phyloP scores from a whole-genome alignment of 306 rosid genomes.

The Acacia acuminata region DNA sequence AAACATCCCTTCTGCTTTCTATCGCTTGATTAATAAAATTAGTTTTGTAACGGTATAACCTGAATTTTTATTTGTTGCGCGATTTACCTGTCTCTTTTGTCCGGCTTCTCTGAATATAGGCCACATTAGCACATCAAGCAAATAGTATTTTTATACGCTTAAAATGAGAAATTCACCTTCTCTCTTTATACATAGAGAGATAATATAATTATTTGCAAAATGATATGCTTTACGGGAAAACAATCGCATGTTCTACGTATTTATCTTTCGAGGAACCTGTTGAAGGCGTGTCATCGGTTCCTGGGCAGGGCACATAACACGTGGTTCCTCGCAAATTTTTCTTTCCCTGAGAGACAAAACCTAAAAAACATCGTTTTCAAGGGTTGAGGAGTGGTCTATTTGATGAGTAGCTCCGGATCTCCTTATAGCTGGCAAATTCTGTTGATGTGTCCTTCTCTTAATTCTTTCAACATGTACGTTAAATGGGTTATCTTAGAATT shows the following conservation, averaged over 20 bases:
- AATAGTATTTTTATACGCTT: neutral
- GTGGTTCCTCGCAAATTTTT: slow-evolving; percentile 37
- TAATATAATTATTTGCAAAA: neutral
- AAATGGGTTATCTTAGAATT: neutral
- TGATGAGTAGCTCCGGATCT: neutral
- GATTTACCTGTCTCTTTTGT: neutral
- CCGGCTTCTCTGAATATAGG: neutral
- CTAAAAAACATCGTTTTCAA: slow-evolving; percentile 30
- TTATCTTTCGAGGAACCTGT: slow-evolving; percentile 22
- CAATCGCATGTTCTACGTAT: neutral
- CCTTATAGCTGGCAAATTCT: slow-evolving; percentile 48
- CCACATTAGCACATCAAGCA: neutral
- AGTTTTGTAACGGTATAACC: neutral
- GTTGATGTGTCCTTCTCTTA: slow-evolving; percentile 34
- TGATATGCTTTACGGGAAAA: neutral
- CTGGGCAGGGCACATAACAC: slow-evolving; percentile 35
- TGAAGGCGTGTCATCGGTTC: slow-evolving; percentile 24
- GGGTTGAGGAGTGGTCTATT: neutral
- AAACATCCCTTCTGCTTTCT: neutral
- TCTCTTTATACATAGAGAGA: neutral
- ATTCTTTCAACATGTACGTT: neutral
- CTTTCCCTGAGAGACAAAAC: slow-evolving; percentile 8
- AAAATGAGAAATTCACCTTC: neutral
- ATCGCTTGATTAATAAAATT: neutral
- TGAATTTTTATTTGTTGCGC: neutral